phyloP scores from a whole-genome alignment of 306 rosid genomes.

The Nissolia schottii region DNA sequence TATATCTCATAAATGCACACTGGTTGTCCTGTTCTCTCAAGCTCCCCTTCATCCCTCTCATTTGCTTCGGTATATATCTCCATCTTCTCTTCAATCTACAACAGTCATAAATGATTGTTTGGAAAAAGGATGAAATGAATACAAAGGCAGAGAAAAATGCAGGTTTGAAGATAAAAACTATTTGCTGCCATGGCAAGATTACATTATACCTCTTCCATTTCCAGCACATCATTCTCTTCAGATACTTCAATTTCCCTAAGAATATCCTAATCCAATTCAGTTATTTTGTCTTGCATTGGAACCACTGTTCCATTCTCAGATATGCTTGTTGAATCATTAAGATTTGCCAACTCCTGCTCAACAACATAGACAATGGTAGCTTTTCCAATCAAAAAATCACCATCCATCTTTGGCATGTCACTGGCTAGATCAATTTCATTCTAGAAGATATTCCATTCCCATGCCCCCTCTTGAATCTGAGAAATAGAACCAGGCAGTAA shows the following conservation, averaged over 20 bases:
- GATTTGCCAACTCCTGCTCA: slow-evolving; percentile 50
- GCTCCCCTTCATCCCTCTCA: too few species aligned
- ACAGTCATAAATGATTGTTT: slow-evolving; percentile 18
- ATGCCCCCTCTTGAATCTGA: slow-evolving; percentile 56
- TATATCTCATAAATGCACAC: too few species aligned
- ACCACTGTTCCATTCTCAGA: slow-evolving; percentile 46
- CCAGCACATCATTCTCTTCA: slow-evolving; percentile 74
- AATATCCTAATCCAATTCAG: slow-evolving; percentile 69
- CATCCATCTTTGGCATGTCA: slow-evolving; percentile 29
- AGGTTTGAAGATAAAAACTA: slow-evolving; percentile 3
- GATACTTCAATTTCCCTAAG: slow-evolving; percentile 61
- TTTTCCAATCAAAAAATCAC: slow-evolving; percentile 22
- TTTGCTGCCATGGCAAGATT: slow-evolving; percentile 19
- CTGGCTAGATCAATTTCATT: slow-evolving; percentile 33
- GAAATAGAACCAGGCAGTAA: slow-evolving; percentile 68
- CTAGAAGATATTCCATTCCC: slow-evolving; percentile 79
- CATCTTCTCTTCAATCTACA: slow-evolving; percentile 75
- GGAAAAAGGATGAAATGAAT: background rate
- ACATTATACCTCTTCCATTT: slow-evolving; percentile 76
- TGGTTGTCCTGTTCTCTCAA: too few species aligned
- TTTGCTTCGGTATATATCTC: slow-evolving; percentile 86
- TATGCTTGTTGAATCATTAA: slow-evolving; percentile 35
- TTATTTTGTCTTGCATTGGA: slow-evolving; percentile 40
- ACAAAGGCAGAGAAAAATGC: background rate
- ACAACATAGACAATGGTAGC: slow-evolving; percentile 53